phyloP scores from a whole-genome alignment of 1,139 yeast species.

The Scheffersomyces stambukii region DNA sequence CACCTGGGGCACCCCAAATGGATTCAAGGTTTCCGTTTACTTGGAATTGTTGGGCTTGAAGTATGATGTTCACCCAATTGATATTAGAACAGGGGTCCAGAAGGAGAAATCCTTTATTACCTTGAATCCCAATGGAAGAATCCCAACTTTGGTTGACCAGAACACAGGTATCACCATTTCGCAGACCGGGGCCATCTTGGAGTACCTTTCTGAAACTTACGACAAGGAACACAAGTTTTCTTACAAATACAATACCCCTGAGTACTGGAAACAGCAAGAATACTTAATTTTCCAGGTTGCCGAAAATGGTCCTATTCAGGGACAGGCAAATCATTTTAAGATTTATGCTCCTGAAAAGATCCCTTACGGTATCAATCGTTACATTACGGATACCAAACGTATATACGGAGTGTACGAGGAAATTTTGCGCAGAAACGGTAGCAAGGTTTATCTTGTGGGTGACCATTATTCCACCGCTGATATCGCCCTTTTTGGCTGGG shows the following conservation, averaged over 20 bases:
- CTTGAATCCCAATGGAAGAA: constrained; percentile 59
- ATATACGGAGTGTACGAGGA: constrained; percentile 51
- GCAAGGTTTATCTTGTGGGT: constrained; percentile 53
- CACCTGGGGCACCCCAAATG: constrained; percentile 54
- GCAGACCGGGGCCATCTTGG: constrained; percentile 59
- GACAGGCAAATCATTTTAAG: constrained; percentile 50
- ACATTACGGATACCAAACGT: constrained; percentile 46
- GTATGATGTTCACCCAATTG: constrained; percentile 42
- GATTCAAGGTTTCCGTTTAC: constrained; percentile 45
- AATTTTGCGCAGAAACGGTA: constrained; percentile 31
- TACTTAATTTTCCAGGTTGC: constrained; percentile 55
- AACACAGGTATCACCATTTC: constrained; percentile 32
- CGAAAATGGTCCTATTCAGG: constrained; percentile 60
- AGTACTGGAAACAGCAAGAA: constrained; percentile 49
- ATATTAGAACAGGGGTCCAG: constrained; percentile 35
- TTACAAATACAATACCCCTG: constrained; percentile 38
- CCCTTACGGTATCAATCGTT: constrained; percentile 52
- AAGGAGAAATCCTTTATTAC: constrained; percentile 52
- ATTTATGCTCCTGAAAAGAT: constrained; percentile 42
- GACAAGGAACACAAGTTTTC: constrained; percentile 50
- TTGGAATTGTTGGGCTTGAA: constrained; percentile 46
- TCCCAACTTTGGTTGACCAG: constrained; percentile 52
- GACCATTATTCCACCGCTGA: constrained; percentile 54
- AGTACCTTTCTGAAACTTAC: constrained; percentile 53
- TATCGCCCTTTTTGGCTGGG: constrained; percentile 43